Evolutionary conservation across 1,139 yeast species (phyloP), one percentile per base, ranked within the genome.

Genomic region (Pichia sp.): DNA sequence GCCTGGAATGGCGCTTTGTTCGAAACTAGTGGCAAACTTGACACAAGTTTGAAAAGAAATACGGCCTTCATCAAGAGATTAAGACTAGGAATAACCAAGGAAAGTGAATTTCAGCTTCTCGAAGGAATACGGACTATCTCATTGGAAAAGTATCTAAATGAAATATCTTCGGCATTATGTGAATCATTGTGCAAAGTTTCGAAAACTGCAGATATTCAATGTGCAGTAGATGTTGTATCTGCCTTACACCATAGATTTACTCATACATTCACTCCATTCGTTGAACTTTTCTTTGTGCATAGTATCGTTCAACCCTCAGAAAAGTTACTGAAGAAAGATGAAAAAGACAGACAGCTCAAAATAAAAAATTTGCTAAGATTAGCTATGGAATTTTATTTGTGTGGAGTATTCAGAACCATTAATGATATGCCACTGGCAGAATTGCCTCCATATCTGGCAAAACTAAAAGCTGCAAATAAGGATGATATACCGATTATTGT

Each of bases 31-130:
- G 36, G 38, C 4, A 76, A 78, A 49, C 73, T 85, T 16, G 97
- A 92, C 66, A 75, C 95, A 0, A 85, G 93, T 52, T 73, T 92
- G 58, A 92, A 91, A 74, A 88, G 86, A 67, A 90, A 92, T 67
- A 85, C 91, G 4, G 87, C 91, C 0, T 88, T 90, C 63, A 84
- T 90, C 55, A 86, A 85, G 65, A 86, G 86, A 63, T 70, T 90
- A 52, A 78, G 84, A 59, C 75, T 79, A 4, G 76, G 85, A 3
- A 72, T 90, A 46, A 78, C 73, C 42, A 78, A 75, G 41, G 86
- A 81, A 3, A 74, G 73, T 45, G 64, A 62, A 49, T 63, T 66
- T 4, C 67, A 76, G 5, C 69, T 88, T 5, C 58, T 89, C 34
- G 79, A 79, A 55, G 96, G 90, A 55, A 77, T 91, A 46, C 67